phyloP scores from a whole-genome alignment of 2,329 filamentous ascomycete genomes.

The Calonectria pauciramosa region DNA sequence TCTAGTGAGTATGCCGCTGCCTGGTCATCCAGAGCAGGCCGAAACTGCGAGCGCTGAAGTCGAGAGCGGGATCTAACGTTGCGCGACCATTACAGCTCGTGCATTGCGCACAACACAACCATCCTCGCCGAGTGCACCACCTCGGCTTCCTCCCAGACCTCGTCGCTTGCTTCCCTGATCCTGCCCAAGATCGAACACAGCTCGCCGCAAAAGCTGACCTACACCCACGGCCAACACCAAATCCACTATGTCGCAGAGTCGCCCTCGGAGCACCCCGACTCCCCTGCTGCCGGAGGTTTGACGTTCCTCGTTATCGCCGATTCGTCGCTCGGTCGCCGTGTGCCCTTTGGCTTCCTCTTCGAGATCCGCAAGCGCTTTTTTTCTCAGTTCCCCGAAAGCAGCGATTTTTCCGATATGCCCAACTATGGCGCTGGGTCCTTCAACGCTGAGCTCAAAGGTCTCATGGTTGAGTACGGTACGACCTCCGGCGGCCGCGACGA shows the following conservation, averaged over 20 bases:
- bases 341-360: constrained; percentile 92
- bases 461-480: constrained; percentile 89
- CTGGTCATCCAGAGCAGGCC: neutral
- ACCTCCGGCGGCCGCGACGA: constrained; percentile 82
- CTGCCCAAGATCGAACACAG: constrained; percentile 93
- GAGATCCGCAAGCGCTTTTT: constrained; percentile 93
- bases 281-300: constrained; percentile 80
- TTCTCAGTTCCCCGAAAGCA: constrained; percentile 73
- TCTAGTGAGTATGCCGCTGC: constrained; percentile 71
- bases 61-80: neutral
- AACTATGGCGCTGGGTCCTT: constrained; percentile 93
- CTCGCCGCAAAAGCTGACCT: constrained; percentile 88
- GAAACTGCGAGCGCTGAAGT: neutral
- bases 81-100: constrained; percentile 71
- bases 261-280: constrained; percentile 72
- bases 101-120: constrained; percentile 93
- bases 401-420: constrained; percentile 82
- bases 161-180: constrained; percentile 91
- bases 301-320: constrained; percentile 94
- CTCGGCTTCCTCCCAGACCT: constrained; percentile 84
- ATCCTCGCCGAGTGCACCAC: constrained; percentile 95
- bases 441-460: constrained; percentile 80
- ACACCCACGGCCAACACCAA: constrained; percentile 91
- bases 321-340: constrained; percentile 83
- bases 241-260: constrained; percentile 96